Base-by-base conservation (phyloP, 768 basidiomycete species). In the Phlebiopsis flavidoalba region DNA sequence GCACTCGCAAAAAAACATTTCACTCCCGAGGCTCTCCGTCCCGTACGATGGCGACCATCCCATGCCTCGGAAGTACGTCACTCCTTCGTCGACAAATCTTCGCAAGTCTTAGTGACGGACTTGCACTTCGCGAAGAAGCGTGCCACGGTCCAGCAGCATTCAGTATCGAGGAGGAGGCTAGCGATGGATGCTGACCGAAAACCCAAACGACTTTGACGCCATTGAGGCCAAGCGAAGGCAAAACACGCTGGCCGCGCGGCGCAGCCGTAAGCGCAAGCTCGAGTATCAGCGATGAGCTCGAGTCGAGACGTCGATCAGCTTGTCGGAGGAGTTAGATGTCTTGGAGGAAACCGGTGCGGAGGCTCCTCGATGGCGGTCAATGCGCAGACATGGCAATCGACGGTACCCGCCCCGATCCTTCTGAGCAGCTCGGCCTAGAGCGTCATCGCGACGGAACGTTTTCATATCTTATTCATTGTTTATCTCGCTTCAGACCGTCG, bases 221-320 rank as follows among this genome's bases (percentile, higher is more conserved):
- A 89, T 90, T 64, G 87, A 85, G 66, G 81, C 80, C 47, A 94
- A 93, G 77, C 83, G 93, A 33, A 80, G 86, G 8, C 85, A 87
- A 74, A 96, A 96, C 66, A 94, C 93, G 2, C 73, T 93, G 5
- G 93, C 93, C 0, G 94, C 94, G 6, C 83, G 93, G 1, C 82
- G 88, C 33, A 88, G 86, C 68, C 81, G 93, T 19, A 83, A 82
- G 76, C 81, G 89, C 60, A 93, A 91, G 77, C 72, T 86, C 45
- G 80, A 83, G 69, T 83, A 93, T 64, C 80, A 87, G 65, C 78
- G 82, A n/a, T 57, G 79, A 82, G 59, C 75, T 95, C 53, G 86
- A 92, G 74, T 76, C 82, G 21, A 75, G 67, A n/a, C 7, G 73
- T 85, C 52, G 80, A 83, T 60, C 74, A 67, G 33, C 74, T n/a